A percentile compares a stretch with the other conserved stretches of the same genome.
Evolutionary conservation across 2,329 filamentous ascomycete species (phyloP).

Genomic region (Cladobotryum mycophilum): DNA sequence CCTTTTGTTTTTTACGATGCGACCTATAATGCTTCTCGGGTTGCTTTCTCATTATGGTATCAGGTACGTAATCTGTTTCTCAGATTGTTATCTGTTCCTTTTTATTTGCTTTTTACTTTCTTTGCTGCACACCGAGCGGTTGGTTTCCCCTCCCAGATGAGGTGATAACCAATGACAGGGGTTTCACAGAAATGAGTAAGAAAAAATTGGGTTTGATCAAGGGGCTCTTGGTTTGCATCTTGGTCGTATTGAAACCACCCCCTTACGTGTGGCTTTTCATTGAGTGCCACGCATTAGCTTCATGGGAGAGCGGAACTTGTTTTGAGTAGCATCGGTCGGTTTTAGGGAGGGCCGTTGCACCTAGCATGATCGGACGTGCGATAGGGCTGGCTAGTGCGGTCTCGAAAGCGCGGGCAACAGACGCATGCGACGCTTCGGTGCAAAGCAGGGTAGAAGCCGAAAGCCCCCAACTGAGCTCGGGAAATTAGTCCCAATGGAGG

Average conservation of each 20-base stretch:
- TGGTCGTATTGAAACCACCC: too few species aligned
- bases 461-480: background rate
- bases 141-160: constrained; percentile 4
- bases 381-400: constrained; percentile 7
- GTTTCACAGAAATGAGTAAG: background rate
- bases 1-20: background rate
- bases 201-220: too few species aligned
- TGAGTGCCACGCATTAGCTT: too few species aligned
- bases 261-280: too few species aligned
- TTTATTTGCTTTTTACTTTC: constrained; percentile 4
- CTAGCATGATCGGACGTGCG: background rate
- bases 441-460: background rate
- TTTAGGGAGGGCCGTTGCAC: background rate
- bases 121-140: background rate
- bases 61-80: background rate
- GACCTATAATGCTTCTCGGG: background rate
- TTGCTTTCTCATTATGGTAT: background rate
- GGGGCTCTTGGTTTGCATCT: background rate
- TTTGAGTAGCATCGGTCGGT: background rate
- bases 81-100: constrained; percentile 2
- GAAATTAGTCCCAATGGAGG: background rate
- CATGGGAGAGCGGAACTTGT: background rate
- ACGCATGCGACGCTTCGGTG: constrained; percentile 1
- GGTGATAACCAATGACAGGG: constrained; percentile 3
- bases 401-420: background rate